Evolutionary conservation across 139 green algal species (phyloP), one percentile per base, ranked within the genome.

Genomic region (Yamagishiella unicocca): DNA sequence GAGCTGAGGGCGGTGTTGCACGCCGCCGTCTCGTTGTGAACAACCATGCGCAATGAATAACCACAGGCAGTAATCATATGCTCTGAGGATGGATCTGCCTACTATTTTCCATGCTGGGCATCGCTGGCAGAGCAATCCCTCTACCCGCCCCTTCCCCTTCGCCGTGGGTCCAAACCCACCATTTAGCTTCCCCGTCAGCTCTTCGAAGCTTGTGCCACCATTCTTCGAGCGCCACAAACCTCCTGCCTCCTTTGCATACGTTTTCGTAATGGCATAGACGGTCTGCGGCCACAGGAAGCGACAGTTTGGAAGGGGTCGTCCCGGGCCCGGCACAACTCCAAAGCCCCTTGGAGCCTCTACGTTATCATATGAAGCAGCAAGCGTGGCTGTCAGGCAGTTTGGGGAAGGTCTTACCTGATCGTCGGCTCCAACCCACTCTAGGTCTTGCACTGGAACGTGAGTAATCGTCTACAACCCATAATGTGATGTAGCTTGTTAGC

Each of bases 101-200:
- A n/a, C n/a, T n/a, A n/a, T n/a, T n/a, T n/a, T n/a, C n/a, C 22
- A 33, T 79, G 24, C 3, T 24, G 50, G 61, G 50, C 83, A 35
- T 58, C 12, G 50, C 14, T 17, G 12, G 50, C 14, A 25, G 50
- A 58, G 50, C 12, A 58, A 58, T 17, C 50, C 50, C 50, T 42
- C 68, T 62, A 25, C 43, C 42, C 17, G 22, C 54, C 25, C 21
- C 38, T 4, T 7, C n/a, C n/a, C n/a, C n/a, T n/a, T n/a, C n/a
- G n/a, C n/a, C n/a, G n/a, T n/a, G n/a, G n/a, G n/a, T 12, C 43
- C n/a, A 22, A 22, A 45, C 90, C 58, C 38, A 93, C 94, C 92
- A n/a, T 93, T 85, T 2, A 95, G 93, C 25, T 92, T 90, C 9
- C 73, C 76, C 7, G 95, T 98, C 27, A 97, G 87, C 61, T 98